A percentile compares a stretch with the other conserved stretches of the same genome.
These are phyloP conservation scores for Mycena haematopus DNA, from an alignment of 768 basidiomycete genomes.

Conservation along the genomic window DNA sequence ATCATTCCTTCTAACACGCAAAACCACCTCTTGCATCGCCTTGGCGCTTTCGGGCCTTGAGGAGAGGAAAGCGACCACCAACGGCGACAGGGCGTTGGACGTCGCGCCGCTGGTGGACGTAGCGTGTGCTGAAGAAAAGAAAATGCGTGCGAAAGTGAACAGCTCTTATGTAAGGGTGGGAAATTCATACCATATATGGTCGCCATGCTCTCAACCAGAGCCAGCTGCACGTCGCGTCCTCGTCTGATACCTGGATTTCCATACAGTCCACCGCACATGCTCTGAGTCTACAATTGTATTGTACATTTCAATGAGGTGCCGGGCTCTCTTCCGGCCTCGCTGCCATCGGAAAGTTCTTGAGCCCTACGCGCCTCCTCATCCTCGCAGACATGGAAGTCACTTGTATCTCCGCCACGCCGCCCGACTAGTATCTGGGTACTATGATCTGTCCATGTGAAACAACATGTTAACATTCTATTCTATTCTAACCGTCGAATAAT, in stretches of 20 bases:
- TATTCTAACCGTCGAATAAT: too few relatives aligned
- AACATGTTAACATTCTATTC: too few relatives aligned
- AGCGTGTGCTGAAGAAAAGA: slow-evolving; percentile 35
- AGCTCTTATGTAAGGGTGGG: too few relatives aligned
- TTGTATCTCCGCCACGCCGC: too few relatives aligned
- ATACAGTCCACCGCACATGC: background rate
- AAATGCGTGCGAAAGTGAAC: background rate
- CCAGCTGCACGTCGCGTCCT: slow-evolving; percentile 4
- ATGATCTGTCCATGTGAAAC: too few relatives aligned
- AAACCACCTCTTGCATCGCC: slow-evolving; percentile 33
- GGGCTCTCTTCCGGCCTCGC: too few relatives aligned
- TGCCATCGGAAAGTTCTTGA: background rate
- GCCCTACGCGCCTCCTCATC: background rate
- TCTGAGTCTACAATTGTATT: background rate
- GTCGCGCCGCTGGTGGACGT: slow-evolving; percentile 37
- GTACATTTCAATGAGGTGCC: too few relatives aligned
- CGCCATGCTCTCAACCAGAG: background rate
- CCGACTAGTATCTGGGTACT: too few relatives aligned
- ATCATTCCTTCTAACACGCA: slow-evolving; percentile 27
- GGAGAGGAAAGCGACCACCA: slow-evolving; percentile 31
- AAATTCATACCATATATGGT: too few relatives aligned
- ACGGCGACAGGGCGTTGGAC: slow-evolving; percentile 51
- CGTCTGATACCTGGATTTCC: background rate
- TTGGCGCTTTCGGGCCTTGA: slow-evolving; percentile 32
- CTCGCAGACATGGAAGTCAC: slow-evolving; percentile 14